These are phyloP conservation scores for Cymbopogon citratus DNA, from an alignment of 176 grass and related monocot species.

Conservation along the genomic window DNA sequence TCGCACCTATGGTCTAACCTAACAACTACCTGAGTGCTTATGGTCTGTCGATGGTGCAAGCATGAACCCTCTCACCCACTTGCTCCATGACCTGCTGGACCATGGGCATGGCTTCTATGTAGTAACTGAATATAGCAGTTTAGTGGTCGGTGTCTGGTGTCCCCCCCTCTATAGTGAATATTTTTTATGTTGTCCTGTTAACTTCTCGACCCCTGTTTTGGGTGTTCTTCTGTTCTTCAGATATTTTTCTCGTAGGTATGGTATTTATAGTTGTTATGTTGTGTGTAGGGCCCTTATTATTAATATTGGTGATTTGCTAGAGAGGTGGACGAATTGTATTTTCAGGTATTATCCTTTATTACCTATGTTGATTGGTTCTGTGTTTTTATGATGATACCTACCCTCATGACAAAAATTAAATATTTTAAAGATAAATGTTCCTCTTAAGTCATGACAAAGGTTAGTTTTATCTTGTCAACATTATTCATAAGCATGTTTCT, in stretches of 20 bases:
- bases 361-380: not conserved
- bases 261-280: not conserved
- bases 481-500: not conserved
- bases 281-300: conserved; percentile 55
- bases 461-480: conserved; percentile 3
- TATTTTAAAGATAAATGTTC: no score
- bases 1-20: not conserved
- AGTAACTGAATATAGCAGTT: not conserved
- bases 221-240: not conserved
- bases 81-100: not conserved
- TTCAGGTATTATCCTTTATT: conserved; percentile 49
- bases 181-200: not conserved
- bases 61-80: not conserved
- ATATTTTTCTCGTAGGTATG: not conserved
- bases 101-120: not conserved
- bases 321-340: conserved; percentile 82
- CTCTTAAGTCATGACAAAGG: no score
- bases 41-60: not conserved
- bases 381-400: not conserved
- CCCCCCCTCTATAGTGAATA: not conserved
- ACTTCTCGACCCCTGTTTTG: not conserved
- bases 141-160: not conserved
- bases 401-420: not conserved
- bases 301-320: conserved; percentile 82
- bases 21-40: not conserved